Evolutionary conservation across 2,329 filamentous ascomycete genomes (phyloP).

Genomic region (Aotearoamyces nothofagi): DNA sequence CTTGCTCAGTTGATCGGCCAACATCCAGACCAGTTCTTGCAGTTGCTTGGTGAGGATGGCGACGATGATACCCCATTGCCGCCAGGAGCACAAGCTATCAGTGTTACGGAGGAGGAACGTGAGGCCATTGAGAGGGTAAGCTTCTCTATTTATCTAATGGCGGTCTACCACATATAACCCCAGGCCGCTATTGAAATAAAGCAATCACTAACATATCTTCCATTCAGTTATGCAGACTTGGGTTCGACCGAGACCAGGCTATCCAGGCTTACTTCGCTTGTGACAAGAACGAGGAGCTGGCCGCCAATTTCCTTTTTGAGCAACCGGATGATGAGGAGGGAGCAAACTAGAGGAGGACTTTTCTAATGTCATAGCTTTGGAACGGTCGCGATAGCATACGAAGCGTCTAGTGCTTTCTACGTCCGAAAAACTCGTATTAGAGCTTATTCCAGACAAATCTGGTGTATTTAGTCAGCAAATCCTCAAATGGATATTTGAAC

Average conservation of each 20-base stretch:
- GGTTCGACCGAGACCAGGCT: conserved; percentile 82
- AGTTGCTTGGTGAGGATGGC: conserved; percentile 73
- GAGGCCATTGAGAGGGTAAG: conserved; percentile 90
- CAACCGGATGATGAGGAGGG: conserved; percentile 76
- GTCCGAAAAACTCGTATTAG: too few relatives aligned
- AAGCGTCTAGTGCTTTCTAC: too few relatives aligned
- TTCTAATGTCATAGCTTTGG: neutral
- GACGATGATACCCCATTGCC: conserved; percentile 75
- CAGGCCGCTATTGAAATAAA: conserved; percentile 8
- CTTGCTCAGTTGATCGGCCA: conserved; percentile 83
- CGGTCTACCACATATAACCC: too few relatives aligned
- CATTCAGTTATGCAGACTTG: conserved; percentile 68
- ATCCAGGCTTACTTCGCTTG: conserved; percentile 99
- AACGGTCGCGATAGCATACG: too few relatives aligned
- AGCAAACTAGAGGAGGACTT: conserved; percentile 22
- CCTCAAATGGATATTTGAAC: too few relatives aligned
- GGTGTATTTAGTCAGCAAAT: too few relatives aligned
- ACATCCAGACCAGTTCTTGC: conserved; percentile 87
- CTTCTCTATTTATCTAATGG: conserved; percentile 2
- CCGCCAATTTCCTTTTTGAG: conserved; percentile 96
- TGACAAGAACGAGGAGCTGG: conserved; percentile 98
- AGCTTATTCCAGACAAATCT: too few relatives aligned
- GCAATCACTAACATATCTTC: conserved; percentile 3
- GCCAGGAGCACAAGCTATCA: conserved; percentile 77
- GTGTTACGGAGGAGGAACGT: conserved; percentile 88